Conservation (phyloP, 2,329 filamentous ascomycete genomes). For the Trichophyton rubrum region DNA sequence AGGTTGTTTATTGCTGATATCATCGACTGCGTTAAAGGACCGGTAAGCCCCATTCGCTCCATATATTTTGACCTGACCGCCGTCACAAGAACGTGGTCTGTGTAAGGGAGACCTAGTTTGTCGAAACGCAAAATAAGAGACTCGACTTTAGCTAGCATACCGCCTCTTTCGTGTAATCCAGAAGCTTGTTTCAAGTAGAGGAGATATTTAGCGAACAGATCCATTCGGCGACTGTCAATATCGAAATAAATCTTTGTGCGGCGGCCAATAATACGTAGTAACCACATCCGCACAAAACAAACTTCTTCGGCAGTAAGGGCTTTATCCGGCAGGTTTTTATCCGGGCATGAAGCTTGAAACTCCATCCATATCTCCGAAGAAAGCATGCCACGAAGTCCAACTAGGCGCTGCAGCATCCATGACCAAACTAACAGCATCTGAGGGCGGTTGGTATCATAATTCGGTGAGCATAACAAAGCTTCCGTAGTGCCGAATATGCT, state of each 20-base stretch:
- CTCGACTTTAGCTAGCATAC: not conserved
- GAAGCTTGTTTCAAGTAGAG: not conserved
- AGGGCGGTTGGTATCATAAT: slow-evolving; percentile 12
- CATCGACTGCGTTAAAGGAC: not conserved
- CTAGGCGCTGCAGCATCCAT: slow-evolving; percentile 13
- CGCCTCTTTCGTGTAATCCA: not conserved
- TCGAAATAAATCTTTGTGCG: not conserved
- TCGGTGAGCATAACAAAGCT: slow-evolving; percentile 16
- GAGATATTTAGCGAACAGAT: slow-evolving; percentile 4
- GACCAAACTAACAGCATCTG: slow-evolving; percentile 23
- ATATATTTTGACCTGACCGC: not conserved
- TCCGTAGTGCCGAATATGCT: slow-evolving; percentile 26
- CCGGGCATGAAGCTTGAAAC: not conserved
- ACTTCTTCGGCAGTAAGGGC: not conserved
- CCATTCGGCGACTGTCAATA: not conserved
- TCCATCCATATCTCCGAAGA: not conserved
- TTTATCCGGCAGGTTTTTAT: not conserved
- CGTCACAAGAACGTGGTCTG: not conserved
- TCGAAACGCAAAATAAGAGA: not conserved
- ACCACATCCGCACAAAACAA: slow-evolving; percentile 9
- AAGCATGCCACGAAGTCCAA: not conserved
- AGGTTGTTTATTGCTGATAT: not conserved
- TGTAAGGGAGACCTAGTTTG: not conserved
- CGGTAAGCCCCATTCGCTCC: not conserved
- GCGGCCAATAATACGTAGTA: slow-evolving; percentile 2